A percentile compares a stretch with the other conserved stretches of the same genome.
These are phyloP conservation scores for Balansia obtecta DNA, from an alignment of 2,329 filamentous ascomycete genomes.

Conservation along the genomic window DNA sequence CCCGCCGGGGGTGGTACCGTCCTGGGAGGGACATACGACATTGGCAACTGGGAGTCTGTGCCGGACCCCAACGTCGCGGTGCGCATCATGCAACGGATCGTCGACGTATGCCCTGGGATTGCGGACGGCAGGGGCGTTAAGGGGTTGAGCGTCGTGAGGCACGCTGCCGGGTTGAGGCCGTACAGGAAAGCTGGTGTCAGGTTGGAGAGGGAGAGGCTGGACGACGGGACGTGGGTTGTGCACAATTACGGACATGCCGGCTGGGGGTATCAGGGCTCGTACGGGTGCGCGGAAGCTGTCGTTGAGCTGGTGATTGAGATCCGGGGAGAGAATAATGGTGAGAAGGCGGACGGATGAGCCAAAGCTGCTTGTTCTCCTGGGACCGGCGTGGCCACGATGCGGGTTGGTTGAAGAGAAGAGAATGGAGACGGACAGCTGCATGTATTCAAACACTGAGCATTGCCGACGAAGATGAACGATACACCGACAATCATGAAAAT, in stretches of 20 bases:
- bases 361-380: slow-evolving; percentile 21
- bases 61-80: slow-evolving; percentile 68
- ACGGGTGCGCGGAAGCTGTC: slow-evolving; percentile 57
- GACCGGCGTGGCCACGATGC: slow-evolving; percentile 1
- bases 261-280: slow-evolving; percentile 61
- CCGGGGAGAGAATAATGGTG: slow-evolving; percentile 14
- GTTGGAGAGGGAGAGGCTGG: slow-evolving; percentile 45
- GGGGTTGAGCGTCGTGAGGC: slow-evolving; percentile 61
- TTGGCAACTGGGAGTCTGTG: slow-evolving; percentile 65
- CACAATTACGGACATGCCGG: slow-evolving; percentile 74
- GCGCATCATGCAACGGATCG: slow-evolving; percentile 72
- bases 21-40: slow-evolving; percentile 75
- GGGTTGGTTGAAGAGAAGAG: too few relatives aligned
- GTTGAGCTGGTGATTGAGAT: slow-evolving; percentile 57
- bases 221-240: slow-evolving; percentile 52
- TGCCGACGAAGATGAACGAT: too few relatives aligned
- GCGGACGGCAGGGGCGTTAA: slow-evolving; percentile 56
- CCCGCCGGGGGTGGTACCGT: slow-evolving; percentile 72
- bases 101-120: slow-evolving; percentile 52
- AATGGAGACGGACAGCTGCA: too few relatives aligned
- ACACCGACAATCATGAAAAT: not conserved
- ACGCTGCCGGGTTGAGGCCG: slow-evolving; percentile 73
- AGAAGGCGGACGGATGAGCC: slow-evolving; percentile 16
- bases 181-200: slow-evolving; percentile 61
- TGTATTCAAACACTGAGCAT: too few relatives aligned